phyloP scores from a whole-genome alignment of 148 eudicot species.

The Rhododendron henanense region DNA sequence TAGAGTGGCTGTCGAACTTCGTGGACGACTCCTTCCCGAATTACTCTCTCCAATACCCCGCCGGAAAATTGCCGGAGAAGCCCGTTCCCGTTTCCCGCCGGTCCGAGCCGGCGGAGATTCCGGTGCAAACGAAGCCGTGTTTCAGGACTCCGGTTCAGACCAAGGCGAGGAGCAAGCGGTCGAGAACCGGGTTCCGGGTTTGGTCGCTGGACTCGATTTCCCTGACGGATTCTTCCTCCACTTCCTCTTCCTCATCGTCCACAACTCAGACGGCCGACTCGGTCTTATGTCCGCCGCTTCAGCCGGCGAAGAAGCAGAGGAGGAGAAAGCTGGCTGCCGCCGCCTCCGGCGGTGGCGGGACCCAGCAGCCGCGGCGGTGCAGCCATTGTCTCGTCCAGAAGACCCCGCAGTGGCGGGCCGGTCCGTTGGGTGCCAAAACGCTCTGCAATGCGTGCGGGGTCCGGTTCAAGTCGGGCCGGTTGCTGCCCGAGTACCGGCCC shows the following conservation, averaged over 20 bases:
- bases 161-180: slow-evolving; percentile 37
- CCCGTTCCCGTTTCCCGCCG: background rate
- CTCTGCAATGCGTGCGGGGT: slow-evolving; percentile 55
- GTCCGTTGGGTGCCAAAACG: slow-evolving; percentile 41
- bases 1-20: slow-evolving; percentile 38
- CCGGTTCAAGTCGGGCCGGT: slow-evolving; percentile 43
- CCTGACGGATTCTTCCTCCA: slow-evolving; percentile 16
- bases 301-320: slow-evolving; percentile 9
- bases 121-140: slow-evolving; percentile 3
- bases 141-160: slow-evolving; percentile 34
- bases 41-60: slow-evolving; percentile 19
- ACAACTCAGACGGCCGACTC: slow-evolving; percentile 28
- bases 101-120: slow-evolving; percentile 2
- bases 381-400: slow-evolving; percentile 45
- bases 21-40: slow-evolving; percentile 30
- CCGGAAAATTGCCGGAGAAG: slow-evolving; percentile 13
- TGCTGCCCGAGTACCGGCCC: slow-evolving; percentile 39
- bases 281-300: background rate
- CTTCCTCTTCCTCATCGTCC: slow-evolving; percentile 20
- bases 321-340: slow-evolving; percentile 6
- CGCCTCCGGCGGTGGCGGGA: background rate
- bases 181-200: slow-evolving; percentile 24
- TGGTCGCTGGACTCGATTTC: slow-evolving; percentile 30
- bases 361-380: slow-evolving; percentile 29
- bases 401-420: slow-evolving; percentile 52